A percentile compares a stretch with the other conserved stretches of the same genome.
phyloP scores from a whole-genome alignment of 2,329 filamentous ascomycete genomes.

The Fusarium fracticaudum region DNA sequence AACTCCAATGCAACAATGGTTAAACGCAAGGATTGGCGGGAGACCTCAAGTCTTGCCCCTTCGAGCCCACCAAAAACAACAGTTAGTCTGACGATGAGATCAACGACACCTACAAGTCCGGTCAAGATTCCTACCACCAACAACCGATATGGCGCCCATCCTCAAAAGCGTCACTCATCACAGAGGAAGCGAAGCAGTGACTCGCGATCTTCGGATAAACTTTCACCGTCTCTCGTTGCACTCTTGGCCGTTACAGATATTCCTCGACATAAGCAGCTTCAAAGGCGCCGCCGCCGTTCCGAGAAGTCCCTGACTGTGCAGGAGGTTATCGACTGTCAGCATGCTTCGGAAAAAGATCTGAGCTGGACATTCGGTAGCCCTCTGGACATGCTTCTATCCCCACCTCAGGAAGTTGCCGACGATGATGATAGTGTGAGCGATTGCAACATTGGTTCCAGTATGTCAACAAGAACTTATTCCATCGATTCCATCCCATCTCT shows the following conservation, averaged over 20 bases:
- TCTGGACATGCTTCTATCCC: conserved; percentile 67
- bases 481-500: conserved; percentile 71
- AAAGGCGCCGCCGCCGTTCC: conserved; percentile 45
- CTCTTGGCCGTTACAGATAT: conserved; percentile 71
- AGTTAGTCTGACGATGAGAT: conserved; percentile 41
- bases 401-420: conserved; percentile 66
- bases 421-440: conserved; percentile 61
- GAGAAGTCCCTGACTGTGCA: conserved; percentile 60
- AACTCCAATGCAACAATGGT: conserved; percentile 47
- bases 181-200: conserved; percentile 52
- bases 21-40: conserved; percentile 48
- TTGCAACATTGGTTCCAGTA: conserved; percentile 60
- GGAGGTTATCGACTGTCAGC: conserved; percentile 63
- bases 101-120: conserved; percentile 57
- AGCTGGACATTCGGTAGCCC: conserved; percentile 65
- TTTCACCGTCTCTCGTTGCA: conserved; percentile 69
- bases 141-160: conserved; percentile 48
- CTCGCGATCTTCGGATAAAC: conserved; percentile 61
- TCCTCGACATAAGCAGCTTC: conserved; percentile 56
- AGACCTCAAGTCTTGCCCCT: conserved; percentile 42
- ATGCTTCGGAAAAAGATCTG: conserved; percentile 67
- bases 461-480: conserved; percentile 66
- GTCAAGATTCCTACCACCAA: conserved; percentile 64
- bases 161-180: conserved; percentile 51
- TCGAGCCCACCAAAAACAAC: conserved; percentile 43